Evolutionary conservation across 2,329 filamentous ascomycete species (phyloP).

Genomic region (Ilyonectria destructans): DNA sequence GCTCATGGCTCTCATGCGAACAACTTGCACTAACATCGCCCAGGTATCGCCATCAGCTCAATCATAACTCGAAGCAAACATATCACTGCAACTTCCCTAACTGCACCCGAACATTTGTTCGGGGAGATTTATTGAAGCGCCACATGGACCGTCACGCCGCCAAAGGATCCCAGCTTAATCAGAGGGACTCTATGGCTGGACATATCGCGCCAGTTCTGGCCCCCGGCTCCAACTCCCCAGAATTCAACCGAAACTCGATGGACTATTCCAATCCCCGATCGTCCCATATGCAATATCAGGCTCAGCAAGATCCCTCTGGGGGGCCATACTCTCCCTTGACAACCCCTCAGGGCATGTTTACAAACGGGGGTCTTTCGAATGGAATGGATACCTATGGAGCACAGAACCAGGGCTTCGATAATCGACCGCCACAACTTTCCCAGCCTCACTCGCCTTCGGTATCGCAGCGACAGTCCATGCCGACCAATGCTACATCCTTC

Average conservation of each 20-base stretch:
- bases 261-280: constrained; percentile 59
- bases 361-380: constrained; percentile 44
- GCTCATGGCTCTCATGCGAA: neutral
- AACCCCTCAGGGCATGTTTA: constrained; percentile 58
- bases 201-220: constrained; percentile 59
- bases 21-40: constrained; percentile 28
- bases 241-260: constrained; percentile 60
- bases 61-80: constrained; percentile 96
- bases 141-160: constrained; percentile 87
- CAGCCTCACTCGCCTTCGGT: constrained; percentile 57
- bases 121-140: constrained; percentile 91
- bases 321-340: constrained; percentile 65
- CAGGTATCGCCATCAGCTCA: constrained; percentile 91
- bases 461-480: constrained; percentile 63
- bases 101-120: constrained; percentile 91
- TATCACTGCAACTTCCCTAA: constrained; percentile 94
- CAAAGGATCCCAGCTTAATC: constrained; percentile 82
- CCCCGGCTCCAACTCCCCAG: constrained; percentile 64
- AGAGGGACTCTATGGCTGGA: constrained; percentile 72
- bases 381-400: constrained; percentile 61
- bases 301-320: constrained; percentile 61
- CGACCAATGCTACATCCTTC: constrained; percentile 66
- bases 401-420: constrained; percentile 57
- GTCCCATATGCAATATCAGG: constrained; percentile 62
- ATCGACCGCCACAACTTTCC: constrained; percentile 45